Evolutionary conservation across 306 rosid genomes (phyloP).

Genomic region (Fragaria iinumae): DNA sequence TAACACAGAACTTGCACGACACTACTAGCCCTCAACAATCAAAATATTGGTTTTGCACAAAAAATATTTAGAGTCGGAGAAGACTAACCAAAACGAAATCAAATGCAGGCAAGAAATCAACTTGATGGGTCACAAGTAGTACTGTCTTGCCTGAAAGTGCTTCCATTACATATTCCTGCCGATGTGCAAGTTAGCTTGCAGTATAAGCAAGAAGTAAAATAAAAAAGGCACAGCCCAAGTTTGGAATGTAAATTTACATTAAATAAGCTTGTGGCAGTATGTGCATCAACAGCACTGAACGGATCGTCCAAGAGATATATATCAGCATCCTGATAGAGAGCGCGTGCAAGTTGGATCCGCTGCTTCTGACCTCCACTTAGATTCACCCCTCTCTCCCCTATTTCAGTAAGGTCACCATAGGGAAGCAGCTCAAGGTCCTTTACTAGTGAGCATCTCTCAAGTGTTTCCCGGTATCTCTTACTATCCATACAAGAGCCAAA

Average conservation of each 20-base stretch:
- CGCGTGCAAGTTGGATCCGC: slow-evolving; percentile 93
- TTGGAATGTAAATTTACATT: slow-evolving; percentile 42
- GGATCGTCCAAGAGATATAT: slow-evolving; percentile 95
- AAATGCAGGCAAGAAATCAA: slow-evolving; percentile 88
- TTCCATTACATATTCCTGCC: slow-evolving; percentile 75
- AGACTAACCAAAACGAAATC: slow-evolving; percentile 72
- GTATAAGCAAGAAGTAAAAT: neutral
- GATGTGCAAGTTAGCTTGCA: slow-evolving; percentile 26
- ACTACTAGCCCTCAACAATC: neutral
- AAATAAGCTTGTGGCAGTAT: slow-evolving; percentile 76
- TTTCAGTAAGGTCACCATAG: slow-evolving; percentile 81
- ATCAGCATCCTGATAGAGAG: slow-evolving; percentile 87
- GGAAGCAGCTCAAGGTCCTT: slow-evolving; percentile 83
- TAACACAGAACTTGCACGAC: neutral
- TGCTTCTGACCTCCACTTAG: slow-evolving; percentile 98
- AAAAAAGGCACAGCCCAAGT: neutral
- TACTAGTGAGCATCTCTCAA: slow-evolving; percentile 72
- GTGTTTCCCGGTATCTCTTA: slow-evolving; percentile 57
- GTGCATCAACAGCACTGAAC: slow-evolving; percentile 97
- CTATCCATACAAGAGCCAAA: slow-evolving; percentile 75
- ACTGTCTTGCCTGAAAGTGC: slow-evolving; percentile 74
- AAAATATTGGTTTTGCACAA: neutral
- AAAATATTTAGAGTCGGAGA: neutral
- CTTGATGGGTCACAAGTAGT: slow-evolving; percentile 96
- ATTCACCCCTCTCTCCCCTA: slow-evolving; percentile 94